Evolutionary conservation across 495 filamentous ascomycete genomes (phyloP), one percentile per base, ranked within the genome.

Genomic region (Friedmanniomyces simplex): DNA sequence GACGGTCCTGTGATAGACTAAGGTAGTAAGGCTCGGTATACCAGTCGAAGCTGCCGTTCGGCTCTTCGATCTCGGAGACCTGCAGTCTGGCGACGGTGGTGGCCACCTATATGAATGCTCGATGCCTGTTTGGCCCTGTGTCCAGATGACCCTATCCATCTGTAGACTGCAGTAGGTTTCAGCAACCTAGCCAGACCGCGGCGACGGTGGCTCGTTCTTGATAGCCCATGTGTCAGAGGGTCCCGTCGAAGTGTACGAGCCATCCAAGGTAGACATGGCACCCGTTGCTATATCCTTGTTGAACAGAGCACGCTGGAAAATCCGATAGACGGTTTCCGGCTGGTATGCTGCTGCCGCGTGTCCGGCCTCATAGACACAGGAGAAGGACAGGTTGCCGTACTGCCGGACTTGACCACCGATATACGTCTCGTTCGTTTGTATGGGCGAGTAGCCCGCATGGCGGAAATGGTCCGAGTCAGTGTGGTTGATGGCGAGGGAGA

Each of bases 231-330:
- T 37, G 34, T 37, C 34, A 16, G 8, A 8, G 8, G 34, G 34
- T 8, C 34, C 34, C 8, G 34, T 37, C 16, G 34, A 37, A 8
- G 34, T 16, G 16, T 37, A 37, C n/a, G n/a, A n/a, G n/a, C n/a
- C n/a, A 16, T 37, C 34, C 16, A 16, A 8, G 16, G 34, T 16
- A 16, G 8, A 8, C 8, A 37, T 16, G 16, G 34, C 16, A 16
- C 70, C 70, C 1, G 69, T 70, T 6, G 70, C 69, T 32, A 70
- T 62, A 47, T 72, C 68, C 20, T 61, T 59, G 48, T 66, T 50
- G 24, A 64, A 52, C 59, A 71, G 57, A 20, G 66, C 66, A n/a
- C 70, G 68, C 43, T 61, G 57, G 57, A 72, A 71, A 54, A 72
- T 70, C 51, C 62, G 34, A 34, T 64, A 72, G 1, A 60, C 59